These are phyloP conservation scores for Echium plantagineum DNA, from an alignment of 257 asterid species.

Conservation along the genomic window DNA sequence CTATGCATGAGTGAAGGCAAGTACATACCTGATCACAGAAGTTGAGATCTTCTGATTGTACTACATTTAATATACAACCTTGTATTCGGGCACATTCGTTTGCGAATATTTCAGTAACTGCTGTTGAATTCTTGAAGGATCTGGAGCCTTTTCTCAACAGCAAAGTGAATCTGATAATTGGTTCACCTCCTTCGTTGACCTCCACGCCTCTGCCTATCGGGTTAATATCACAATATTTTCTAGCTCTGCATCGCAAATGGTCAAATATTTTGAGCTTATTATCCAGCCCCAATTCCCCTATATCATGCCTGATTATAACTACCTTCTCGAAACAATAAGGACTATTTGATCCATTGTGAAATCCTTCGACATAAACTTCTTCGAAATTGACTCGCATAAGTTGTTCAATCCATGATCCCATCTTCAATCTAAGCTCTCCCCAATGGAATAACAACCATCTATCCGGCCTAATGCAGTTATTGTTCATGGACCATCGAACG, in stretches of 20 bases:
- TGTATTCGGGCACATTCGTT: conserved; percentile 16
- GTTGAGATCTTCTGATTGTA: conserved; percentile 26
- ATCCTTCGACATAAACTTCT: conserved; percentile 19
- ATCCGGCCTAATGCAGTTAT: conserved; percentile 18
- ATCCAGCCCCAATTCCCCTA: conserved; percentile 18
- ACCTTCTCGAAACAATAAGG: conserved; percentile 35
- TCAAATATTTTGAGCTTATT: conserved; percentile 20
- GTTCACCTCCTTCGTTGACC: conserved; percentile 13
- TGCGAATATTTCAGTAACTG: conserved; percentile 19
- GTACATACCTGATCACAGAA: conserved; percentile 30
- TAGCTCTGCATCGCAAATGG: conserved; percentile 23
- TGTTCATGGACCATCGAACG: conserved; percentile 27
- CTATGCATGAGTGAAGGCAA: neutral
- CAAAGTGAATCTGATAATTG: conserved; percentile 22
- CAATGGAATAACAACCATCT: conserved; percentile 28
- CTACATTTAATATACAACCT: conserved; percentile 21
- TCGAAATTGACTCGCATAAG: conserved; percentile 16
- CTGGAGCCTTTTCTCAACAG: conserved; percentile 27
- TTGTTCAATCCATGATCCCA: conserved; percentile 26
- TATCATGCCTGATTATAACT: conserved; percentile 26
- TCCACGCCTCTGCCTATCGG: conserved; percentile 11
- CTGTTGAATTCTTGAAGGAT: conserved; percentile 25
- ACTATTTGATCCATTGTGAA: conserved; percentile 13
- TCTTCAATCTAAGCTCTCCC: conserved; percentile 23
- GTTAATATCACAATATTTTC: conserved; percentile 19